Base-by-base conservation (phyloP, 805 yeast species). In the Komagataella ulmi region DNA sequence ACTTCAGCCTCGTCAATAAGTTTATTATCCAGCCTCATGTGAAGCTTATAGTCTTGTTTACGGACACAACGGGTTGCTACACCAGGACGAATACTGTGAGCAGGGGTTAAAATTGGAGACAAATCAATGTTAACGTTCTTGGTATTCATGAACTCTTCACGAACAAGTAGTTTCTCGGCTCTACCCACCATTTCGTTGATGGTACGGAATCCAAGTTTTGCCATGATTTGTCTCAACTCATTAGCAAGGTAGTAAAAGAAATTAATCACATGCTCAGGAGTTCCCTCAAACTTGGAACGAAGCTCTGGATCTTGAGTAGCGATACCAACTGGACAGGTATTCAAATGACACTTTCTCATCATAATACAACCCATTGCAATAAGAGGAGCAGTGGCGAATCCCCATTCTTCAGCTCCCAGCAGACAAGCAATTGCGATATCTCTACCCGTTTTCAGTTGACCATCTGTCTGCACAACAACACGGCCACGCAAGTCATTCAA, bases 381-480 rank as follows among this genome's bases (percentile, higher is more conserved):
- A 66, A 91, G 78, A 46, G 99, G 98, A 57, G 97, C 83, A 24
- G 99, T 91, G 24, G 99, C 99, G 64, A 93, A 84, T 30, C 98
- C 97, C 85, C 95, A 93, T 66, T 93, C 96, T 69, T 91, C 99
- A 52, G 99, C 99, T 69, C 99, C 99, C 36, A 91, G 75, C 65
- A 91, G 73, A 66, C 96, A 87, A 6, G 98, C 99, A 67, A 93
- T 81, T 12, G 98, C 98, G 55, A 91, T 83, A 71, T 91, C 99
- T 61, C 97, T 83, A 57, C 98, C 98, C 17, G 98, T 91, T 70
- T 95, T 86, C 59, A 91, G 71, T 74, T 91, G 98, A 67, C 99
- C 99, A 67, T 91, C 99, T n/a, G 98, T 89, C 73, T 91, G 99
- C 54, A 91, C 89, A 54, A 86, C 78, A 55, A 91, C 97, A 63